Conservation (phyloP, 108 stramenopile species). For the Aureococcus anophagefferens region DNA sequence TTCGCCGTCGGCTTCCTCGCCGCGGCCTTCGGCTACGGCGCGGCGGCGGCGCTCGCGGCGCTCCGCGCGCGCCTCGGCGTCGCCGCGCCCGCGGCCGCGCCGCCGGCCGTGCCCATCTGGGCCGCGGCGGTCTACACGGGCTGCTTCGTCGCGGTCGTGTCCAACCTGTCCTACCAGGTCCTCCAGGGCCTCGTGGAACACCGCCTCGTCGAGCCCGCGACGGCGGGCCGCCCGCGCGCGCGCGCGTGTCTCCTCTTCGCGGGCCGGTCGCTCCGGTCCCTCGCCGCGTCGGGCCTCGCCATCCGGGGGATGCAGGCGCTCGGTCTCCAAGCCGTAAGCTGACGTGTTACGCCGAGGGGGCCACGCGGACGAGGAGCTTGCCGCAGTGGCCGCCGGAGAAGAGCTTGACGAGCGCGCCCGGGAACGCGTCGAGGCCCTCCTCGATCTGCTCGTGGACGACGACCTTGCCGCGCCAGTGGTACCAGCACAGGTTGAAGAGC, state of each 20-base stretch:
- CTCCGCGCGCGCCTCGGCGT: conserved; percentile 43
- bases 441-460: conserved; percentile 23
- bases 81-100: conserved; percentile 34
- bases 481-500: conserved; percentile 16
- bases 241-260: no score
- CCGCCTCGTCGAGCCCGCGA: conserved; percentile 47
- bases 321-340: no score
- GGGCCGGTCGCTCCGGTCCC: no score
- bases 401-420: conserved; percentile 24
- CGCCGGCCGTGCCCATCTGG: conserved; percentile 45
- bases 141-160: conserved; percentile 52
- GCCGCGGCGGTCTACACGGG: conserved; percentile 60
- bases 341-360: no score
- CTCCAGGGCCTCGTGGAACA: conserved; percentile 69
- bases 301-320: no score
- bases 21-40: conserved; percentile 58
- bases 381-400: conserved; percentile 35
- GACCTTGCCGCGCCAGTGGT: conserved; percentile 22
- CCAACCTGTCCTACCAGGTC: conserved; percentile 66
- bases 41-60: conserved; percentile 36
- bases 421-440: conserved; percentile 26
- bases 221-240: no score
- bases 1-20: conserved; percentile 60
- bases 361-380: conserved; percentile 22
- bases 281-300: no score